Base-by-base conservation (phyloP, 495 filamentous ascomycete genomes). In the Chaetomium tenue region DNA sequence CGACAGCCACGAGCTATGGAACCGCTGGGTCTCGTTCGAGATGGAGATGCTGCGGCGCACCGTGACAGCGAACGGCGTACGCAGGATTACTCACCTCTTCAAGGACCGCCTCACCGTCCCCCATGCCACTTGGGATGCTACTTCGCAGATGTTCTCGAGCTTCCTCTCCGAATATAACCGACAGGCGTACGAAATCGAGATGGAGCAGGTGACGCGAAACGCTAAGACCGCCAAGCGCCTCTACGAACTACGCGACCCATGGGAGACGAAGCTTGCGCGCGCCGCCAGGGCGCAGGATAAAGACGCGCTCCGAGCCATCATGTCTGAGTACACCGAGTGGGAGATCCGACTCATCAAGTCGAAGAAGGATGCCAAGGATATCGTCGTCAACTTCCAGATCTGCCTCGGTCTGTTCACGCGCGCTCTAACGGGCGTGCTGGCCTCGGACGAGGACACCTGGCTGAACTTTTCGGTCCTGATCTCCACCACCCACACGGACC, bases 1-100 rank as follows among this genome's bases (percentile, higher is more conserved):
- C 69, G 91, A 96, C 71, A 96, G 93, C 77, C 85, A 94, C 69
- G 69, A 87, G 56, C 82, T 97, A n/a, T 98, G 93, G 93, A 86
- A 96, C 71, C 88, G 87, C 63, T 93, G 78, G 91, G 89, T 80
- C 65, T 90, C 67, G 63, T 81, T 80, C 68, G 81, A 80, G 71
- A 76, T 81, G 73, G 81, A 82, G 69, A 78, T 82, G 74, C 76
- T 83, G 46, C 78, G 82, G n/a, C 82, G 78, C 54, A 77, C 78
- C 2, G 79, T 83, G 15, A 82, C 81, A 5, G 77, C 79, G 53
- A 81, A 87, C 18, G 86, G 85, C 61, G 77, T 92, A 39, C 82
- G 82, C 53, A 81, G 86, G 33, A 83, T 96, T 61, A 83, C 84
- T 20, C 81, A 82, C 18, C 79, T 92, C 12, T 97, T 91, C 73